phyloP scores from a whole-genome alignment of 75 land plant genomes.

The Picea glauca region DNA sequence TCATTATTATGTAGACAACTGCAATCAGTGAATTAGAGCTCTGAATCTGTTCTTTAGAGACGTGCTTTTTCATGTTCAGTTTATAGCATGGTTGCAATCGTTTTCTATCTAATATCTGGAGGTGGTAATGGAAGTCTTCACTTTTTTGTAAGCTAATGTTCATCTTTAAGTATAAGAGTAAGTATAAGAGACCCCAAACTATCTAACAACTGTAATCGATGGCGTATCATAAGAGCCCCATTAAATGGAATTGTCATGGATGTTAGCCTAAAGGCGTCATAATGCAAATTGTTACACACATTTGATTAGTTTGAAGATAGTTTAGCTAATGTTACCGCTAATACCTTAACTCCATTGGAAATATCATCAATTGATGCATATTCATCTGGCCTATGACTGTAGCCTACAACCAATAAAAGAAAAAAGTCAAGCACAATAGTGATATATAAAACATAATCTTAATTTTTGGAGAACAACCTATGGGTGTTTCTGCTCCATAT shows the following conservation, averaged over 20 bases:
- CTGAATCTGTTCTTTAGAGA: too few species aligned
- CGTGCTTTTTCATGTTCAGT: too few species aligned
- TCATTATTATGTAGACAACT: too few species aligned
- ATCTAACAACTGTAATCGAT: too few species aligned
- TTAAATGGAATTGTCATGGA: not conserved
- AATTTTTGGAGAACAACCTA: not conserved
- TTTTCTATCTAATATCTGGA: too few species aligned
- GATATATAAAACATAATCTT: not conserved
- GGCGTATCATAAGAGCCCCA: not conserved
- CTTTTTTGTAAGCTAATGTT: too few species aligned
- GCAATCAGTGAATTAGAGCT: too few species aligned
- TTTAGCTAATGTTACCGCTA: constrained; percentile 73
- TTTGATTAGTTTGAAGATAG: constrained; percentile 37
- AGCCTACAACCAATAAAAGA: constrained; percentile 40
- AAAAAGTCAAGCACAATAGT: not conserved
- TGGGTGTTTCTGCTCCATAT: too few species aligned
- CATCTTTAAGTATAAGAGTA: too few species aligned
- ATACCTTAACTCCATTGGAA: constrained; percentile 77
- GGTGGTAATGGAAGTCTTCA: too few species aligned
- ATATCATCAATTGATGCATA: constrained; percentile 73
- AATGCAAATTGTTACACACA: not conserved
- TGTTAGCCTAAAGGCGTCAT: not conserved
- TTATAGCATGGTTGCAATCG: too few species aligned
- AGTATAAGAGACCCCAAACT: too few species aligned
- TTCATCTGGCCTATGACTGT: constrained; percentile 94